Base-by-base conservation (phyloP, 2,329 filamentous ascomycete species). In the Capronia coronata region DNA sequence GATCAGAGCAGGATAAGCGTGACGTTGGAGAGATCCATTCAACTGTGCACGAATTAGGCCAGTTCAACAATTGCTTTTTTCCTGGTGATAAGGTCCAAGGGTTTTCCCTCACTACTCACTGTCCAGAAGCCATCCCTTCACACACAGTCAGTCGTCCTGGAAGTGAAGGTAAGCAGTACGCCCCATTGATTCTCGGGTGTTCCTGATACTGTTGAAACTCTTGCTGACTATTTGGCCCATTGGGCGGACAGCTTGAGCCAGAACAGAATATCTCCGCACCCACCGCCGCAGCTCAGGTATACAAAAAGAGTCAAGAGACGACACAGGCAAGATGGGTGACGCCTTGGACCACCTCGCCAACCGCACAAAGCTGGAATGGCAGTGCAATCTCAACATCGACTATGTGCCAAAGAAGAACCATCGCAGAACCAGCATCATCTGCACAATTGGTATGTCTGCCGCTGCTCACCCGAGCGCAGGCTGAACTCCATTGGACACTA, bases 401-500 rank as follows among this genome's bases (percentile, higher is more conserved):
- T 89, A 85, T 75, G 77, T 80, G 63, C 90, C 91, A 49, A 79
- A 84, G 64, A 87, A 84, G 73, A 90, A 94, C 77, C 94, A 93
- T 74, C 88, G 93, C 66, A 85, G 93, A 62, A 95, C 91, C 57
- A 95, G 90, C 67, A 98, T 98, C 76, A 96, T 98, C 73, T 89
- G 91, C 77, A 97, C 93, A 64, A 97, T 98, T 69, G 93, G 79
- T 82, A 71, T 64, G 75, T 18, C 19, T 19, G 44, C 14, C 29
- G 19, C 13, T 29, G 14, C 14, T 30, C 6, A 37, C 18, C 35
- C n/a, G n/a, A n/a, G n/a, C n/a, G 21, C 29, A 11, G 22, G n/a
- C n/a, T 22, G 29, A 14, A 43, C 6, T 21, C 11, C 9, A 34
- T 13, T 27, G 16, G 13, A 35, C 18, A 29, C 46, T 49, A 23